These are phyloP conservation scores for Ploettnerulaceae sp. DNA, from an alignment of 2,329 filamentous ascomycete genomes.

Conservation along the genomic window DNA sequence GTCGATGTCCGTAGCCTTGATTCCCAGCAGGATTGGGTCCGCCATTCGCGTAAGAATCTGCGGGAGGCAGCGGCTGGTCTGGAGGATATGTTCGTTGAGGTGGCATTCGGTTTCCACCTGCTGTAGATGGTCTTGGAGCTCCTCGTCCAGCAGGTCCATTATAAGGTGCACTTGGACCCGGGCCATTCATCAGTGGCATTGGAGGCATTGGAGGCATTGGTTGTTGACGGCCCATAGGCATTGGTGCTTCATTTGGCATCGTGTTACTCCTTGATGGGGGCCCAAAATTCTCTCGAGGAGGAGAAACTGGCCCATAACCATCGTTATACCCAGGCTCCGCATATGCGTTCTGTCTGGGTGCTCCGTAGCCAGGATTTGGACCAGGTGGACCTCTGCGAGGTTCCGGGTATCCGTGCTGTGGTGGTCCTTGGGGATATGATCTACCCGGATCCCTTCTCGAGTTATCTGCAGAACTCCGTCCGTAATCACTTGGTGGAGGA, in stretches of 20 bases:
- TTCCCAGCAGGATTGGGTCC: conserved; percentile 5
- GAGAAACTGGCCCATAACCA: conserved; percentile 19
- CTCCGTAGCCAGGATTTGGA: conserved; percentile 18
- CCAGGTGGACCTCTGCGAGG: conserved; percentile 23
- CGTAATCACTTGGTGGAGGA: conserved; percentile 21
- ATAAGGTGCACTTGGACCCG: conserved; percentile 40
- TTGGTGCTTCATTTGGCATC: conserved; percentile 48
- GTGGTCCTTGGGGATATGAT: conserved; percentile 24
- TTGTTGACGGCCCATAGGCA: conserved; percentile 34
- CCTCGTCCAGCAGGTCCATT: conserved; percentile 42
- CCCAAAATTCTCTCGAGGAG: conserved; percentile 41
- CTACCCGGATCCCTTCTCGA: conserved; percentile 24
- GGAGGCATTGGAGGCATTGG: conserved; percentile 20
- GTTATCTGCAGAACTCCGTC: conserved; percentile 26
- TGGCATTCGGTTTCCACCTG: conserved; percentile 47
- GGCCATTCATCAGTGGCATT: conserved; percentile 26
- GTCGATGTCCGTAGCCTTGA: conserved; percentile 35
- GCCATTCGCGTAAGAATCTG: conserved; percentile 13
- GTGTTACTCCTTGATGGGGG: conserved; percentile 56
- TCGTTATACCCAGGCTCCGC: conserved; percentile 27
- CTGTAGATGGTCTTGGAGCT: conserved; percentile 51
- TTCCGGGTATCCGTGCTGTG: conserved; percentile 28
- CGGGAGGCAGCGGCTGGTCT: conserved; percentile 35
- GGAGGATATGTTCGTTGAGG: conserved; percentile 51
- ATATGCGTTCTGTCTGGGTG: conserved; percentile 28